phyloP scores from a whole-genome alignment of 441 rosid species.

The Jatropha podagrica region DNA sequence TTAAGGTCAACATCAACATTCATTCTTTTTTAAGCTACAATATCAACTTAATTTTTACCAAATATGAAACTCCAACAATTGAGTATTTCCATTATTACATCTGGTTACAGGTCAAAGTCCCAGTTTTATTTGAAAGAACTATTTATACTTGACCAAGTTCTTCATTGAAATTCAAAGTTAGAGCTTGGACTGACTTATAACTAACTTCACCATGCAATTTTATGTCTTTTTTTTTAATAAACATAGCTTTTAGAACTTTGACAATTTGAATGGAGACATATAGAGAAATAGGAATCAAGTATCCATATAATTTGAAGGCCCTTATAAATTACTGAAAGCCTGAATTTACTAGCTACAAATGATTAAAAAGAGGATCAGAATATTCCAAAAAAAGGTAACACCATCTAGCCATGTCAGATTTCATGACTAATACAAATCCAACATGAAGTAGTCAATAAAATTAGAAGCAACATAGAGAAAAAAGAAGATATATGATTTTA shows the following conservation, averaged over 20 bases:
- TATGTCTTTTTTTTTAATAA: conserved; percentile 54
- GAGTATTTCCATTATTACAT: conserved; percentile 87
- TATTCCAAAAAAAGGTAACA: conserved; percentile 49
- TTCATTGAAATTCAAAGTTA: conserved; percentile 79
- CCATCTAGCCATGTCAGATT: conserved; percentile 50
- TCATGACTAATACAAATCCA: conserved; percentile 39
- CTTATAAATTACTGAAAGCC: conserved; percentile 51
- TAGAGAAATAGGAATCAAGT: conserved; percentile 77
- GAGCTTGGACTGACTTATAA: conserved; percentile 54
- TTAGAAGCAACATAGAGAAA: conserved; percentile 55
- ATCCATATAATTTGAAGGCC: conserved; percentile 72
- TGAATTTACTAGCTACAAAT: conserved; percentile 39
- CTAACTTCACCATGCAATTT: conserved; percentile 60
- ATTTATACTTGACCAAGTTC: conserved; percentile 84
- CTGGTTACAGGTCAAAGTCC: conserved; percentile 85
- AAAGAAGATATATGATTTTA: conserved; percentile 58
- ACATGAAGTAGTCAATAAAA: conserved; percentile 55
- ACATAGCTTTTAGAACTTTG: conserved; percentile 65
- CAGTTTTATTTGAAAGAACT: conserved; percentile 78
- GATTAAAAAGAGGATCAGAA: conserved; percentile 37
- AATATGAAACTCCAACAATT: conserved; percentile 70
- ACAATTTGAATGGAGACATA: conserved; percentile 88
- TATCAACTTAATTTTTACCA: conserved; percentile 62
- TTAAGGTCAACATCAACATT: conserved; percentile 35
- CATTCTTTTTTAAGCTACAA: conserved; percentile 61